Evolutionary conservation across 2,329 filamentous ascomycete species (phyloP).

Genomic region (Periconia macrospinosa): DNA sequence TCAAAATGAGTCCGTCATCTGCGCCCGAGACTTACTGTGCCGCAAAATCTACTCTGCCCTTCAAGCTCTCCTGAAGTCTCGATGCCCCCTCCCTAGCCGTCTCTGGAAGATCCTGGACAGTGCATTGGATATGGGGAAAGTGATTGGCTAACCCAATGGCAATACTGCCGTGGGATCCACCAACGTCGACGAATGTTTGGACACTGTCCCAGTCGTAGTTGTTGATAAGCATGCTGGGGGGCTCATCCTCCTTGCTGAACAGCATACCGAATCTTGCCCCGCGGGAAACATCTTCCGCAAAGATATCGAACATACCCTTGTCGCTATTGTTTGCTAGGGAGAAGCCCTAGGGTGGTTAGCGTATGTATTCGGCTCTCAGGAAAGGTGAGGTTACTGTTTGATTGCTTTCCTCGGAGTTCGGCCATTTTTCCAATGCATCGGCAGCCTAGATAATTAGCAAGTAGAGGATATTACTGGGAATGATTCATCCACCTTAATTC

Average conservation of each 20-base stretch:
- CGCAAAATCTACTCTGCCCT: slow-evolving; percentile 8
- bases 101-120: slow-evolving; percentile 16
- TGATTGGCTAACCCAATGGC: slow-evolving; percentile 8
- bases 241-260: slow-evolving; percentile 7
- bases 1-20: neutral
- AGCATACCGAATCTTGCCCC: slow-evolving; percentile 9
- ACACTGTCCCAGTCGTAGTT: slow-evolving; percentile 8
- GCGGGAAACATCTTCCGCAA: slow-evolving; percentile 1
- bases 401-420: slow-evolving; percentile 13
- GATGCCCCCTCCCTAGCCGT: slow-evolving; percentile 3
- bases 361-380: neutral
- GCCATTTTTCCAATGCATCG: slow-evolving; percentile 17
- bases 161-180: slow-evolving; percentile 15
- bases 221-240: slow-evolving; percentile 3
- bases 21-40: slow-evolving; percentile 9
- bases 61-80: slow-evolving; percentile 1
- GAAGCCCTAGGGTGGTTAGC: slow-evolving; percentile 9
- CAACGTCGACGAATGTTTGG: slow-evolving; percentile 15
- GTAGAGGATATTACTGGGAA: neutral
- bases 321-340: slow-evolving; percentile 10
- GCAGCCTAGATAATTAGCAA: slow-evolving; percentile 7
- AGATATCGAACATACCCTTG: slow-evolving; percentile 6
- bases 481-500: slow-evolving; percentile 8
- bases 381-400: slow-evolving; percentile 4
- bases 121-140: slow-evolving; percentile 13